phyloP scores from a whole-genome alignment of 164 flowering plant genomes.

The Warburgia ugandensis region DNA sequence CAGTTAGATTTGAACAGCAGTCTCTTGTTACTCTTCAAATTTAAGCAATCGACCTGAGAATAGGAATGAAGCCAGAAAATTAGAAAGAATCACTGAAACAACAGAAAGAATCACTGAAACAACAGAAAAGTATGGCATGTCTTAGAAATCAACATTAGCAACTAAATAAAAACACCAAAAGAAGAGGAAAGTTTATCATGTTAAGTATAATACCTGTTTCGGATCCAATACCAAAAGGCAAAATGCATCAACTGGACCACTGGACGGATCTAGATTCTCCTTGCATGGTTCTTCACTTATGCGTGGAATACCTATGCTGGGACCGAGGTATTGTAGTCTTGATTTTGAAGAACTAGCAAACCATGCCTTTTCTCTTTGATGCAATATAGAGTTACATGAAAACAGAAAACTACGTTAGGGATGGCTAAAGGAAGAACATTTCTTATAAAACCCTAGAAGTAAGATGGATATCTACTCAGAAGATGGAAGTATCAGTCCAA shows the following conservation, averaged over 20 bases:
- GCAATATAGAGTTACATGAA: constrained; percentile 13
- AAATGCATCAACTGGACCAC: constrained; percentile 58
- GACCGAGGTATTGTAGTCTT: constrained; percentile 67
- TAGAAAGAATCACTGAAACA: background rate
- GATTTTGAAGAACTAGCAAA: constrained; percentile 65
- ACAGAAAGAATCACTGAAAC: too few species aligned
- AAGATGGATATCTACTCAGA: too few species aligned
- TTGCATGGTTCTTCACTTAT: constrained; percentile 33
- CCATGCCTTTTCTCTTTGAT: constrained; percentile 86
- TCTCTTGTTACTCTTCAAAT: constrained; percentile 70
- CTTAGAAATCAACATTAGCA: background rate
- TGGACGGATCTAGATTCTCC: constrained; percentile 40
- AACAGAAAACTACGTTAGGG: background rate
- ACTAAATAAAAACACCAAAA: background rate
- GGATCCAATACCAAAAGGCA: constrained; percentile 48
- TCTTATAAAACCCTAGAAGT: too few species aligned
- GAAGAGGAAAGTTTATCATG: background rate
- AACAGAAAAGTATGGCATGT: background rate
- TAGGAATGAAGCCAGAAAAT: background rate
- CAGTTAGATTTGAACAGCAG: constrained; percentile 25
- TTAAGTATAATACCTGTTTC: constrained; percentile 32
- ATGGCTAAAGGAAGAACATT: background rate
- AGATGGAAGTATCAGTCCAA: too few species aligned
- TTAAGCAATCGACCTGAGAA: constrained; percentile 79
- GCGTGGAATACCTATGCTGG: constrained; percentile 60